A percentile compares a stretch with the other conserved stretches of the same genome.
These are phyloP conservation scores for Artomyces pyxidatus DNA, from an alignment of 768 basidiomycete species.

Conservation along the genomic window DNA sequence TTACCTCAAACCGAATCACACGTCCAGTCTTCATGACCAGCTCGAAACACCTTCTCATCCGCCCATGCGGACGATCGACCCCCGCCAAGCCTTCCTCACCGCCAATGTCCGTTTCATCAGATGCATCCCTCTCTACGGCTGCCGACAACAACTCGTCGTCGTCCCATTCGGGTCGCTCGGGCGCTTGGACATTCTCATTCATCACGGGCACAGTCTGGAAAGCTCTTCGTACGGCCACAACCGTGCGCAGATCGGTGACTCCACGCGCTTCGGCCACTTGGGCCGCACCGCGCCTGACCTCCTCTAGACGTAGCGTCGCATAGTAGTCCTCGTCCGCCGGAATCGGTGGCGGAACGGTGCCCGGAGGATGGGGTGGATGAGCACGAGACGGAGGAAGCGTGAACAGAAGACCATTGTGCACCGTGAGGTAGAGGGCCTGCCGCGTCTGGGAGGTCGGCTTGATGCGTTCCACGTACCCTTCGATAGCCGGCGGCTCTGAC, in stretches of 20 bases:
- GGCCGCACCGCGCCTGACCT: slow-evolving; percentile 52
- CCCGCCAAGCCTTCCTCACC: slow-evolving; percentile 44
- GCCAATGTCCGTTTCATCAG: slow-evolving; percentile 59
- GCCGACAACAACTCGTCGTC: slow-evolving; percentile 20
- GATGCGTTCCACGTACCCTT: slow-evolving; percentile 79
- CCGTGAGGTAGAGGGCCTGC: slow-evolving; percentile 59
- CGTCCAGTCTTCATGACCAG: slow-evolving; percentile 61
- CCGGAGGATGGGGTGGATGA: slow-evolving; percentile 66
- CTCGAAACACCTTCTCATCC: slow-evolving; percentile 69
- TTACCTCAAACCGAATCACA: slow-evolving; percentile 73
- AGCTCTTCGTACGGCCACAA: slow-evolving; percentile 58
- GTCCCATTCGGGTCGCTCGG: slow-evolving; percentile 16
- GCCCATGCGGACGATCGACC: slow-evolving; percentile 36
- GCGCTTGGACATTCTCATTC: slow-evolving; percentile 9
- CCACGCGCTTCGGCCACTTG: slow-evolving; percentile 62
- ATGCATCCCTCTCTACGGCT: slow-evolving; percentile 26
- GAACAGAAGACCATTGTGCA: slow-evolving; percentile 71
- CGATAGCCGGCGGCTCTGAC: slow-evolving; percentile 72
- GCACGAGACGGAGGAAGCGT: slow-evolving; percentile 41
- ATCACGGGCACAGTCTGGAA: slow-evolving; percentile 36
- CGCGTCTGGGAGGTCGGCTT: slow-evolving; percentile 47
- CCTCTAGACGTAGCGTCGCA: slow-evolving; percentile 36
- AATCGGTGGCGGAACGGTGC: slow-evolving; percentile 28
- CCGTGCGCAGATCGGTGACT: slow-evolving; percentile 63
- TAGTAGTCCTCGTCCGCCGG: slow-evolving; percentile 19